phyloP scores from a whole-genome alignment of 805 yeast genomes.

The Saitoella complicata region DNA sequence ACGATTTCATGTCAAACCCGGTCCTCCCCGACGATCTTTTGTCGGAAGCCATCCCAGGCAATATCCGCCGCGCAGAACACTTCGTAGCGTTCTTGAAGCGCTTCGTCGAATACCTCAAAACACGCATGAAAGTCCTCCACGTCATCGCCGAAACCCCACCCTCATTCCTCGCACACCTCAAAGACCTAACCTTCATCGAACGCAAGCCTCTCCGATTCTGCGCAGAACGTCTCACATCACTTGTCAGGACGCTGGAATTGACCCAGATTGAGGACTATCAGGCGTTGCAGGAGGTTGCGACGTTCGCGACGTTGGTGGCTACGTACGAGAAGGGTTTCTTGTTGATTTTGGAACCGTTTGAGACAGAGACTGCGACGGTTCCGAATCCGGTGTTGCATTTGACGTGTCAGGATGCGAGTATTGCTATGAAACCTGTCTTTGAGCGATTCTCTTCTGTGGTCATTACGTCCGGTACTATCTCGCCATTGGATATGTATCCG shows the following conservation, averaged over 20 bases:
- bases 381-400: slow-evolving; percentile 91
- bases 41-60: slow-evolving; percentile 92
- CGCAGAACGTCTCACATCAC: slow-evolving; percentile 72
- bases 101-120: slow-evolving; percentile 83
- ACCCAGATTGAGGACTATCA: slow-evolving; percentile 79
- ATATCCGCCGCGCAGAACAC: slow-evolving; percentile 92
- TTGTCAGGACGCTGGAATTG: slow-evolving; percentile 80
- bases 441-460: slow-evolving; percentile 84
- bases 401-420: slow-evolving; percentile 92
- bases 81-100: slow-evolving; percentile 84
- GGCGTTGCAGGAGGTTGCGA: slow-evolving; percentile 88
- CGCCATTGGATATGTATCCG: slow-evolving; percentile 98
- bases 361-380: slow-evolving; percentile 84
- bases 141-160: slow-evolving; percentile 96
- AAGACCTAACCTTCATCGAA: slow-evolving; percentile 85
- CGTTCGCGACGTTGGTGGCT: slow-evolving; percentile 89
- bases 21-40: slow-evolving; percentile 70
- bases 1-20: slow-evolving; percentile 71
- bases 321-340: slow-evolving; percentile 90
- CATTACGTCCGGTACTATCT: slow-evolving; percentile 93
- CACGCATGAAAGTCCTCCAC: slow-evolving; percentile 93
- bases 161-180: slow-evolving; percentile 80
- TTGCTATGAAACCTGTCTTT: slow-evolving; percentile 92
- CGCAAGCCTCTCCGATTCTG: slow-evolving; percentile 75
- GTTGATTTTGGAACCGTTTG: slow-evolving; percentile 86